Evolutionary conservation across 345 rosid species (phyloP).

Genomic region (Eucalyptus sp.): DNA sequence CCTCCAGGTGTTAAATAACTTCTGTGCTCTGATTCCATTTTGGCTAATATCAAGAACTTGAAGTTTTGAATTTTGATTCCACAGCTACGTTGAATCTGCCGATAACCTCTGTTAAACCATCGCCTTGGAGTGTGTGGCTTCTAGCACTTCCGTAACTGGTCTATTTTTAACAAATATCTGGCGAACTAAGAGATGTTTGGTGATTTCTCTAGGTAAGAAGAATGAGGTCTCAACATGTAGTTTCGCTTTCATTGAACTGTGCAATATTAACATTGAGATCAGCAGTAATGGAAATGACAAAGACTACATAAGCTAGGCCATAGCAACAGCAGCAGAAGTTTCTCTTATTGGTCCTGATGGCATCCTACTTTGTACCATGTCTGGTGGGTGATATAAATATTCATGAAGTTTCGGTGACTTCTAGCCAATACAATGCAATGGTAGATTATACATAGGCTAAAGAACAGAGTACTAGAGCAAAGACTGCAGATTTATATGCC

Average conservation of each 20-base stretch:
- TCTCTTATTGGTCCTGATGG: neutral
- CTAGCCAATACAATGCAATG: neutral
- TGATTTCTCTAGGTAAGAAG: neutral
- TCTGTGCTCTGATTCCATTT: neutral
- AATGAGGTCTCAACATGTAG: neutral
- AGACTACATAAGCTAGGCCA: neutral
- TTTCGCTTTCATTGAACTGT: neutral
- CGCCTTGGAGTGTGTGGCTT: neutral
- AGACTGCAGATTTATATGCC: neutral
- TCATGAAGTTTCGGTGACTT: neutral
- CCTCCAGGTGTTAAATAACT: neutral
- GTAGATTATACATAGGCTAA: neutral
- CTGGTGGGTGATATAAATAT: neutral
- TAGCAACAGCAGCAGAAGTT: neutral
- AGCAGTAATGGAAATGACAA: neutral
- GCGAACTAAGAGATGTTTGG: neutral
- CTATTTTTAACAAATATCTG: neutral
- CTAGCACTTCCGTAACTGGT: neutral
- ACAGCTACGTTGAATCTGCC: neutral
- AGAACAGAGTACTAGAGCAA: slow-evolving; percentile 9
- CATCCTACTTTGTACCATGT: neutral
- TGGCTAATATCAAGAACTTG: neutral
- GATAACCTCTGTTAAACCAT: neutral
- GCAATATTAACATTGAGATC: neutral
- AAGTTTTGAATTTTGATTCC: neutral